Percentiles rank a stretch among this genome's conserved stretches.
phyloP scores from a whole-genome alignment of 73 alveolate genomes.

The Paramecium bursaria region DNA sequence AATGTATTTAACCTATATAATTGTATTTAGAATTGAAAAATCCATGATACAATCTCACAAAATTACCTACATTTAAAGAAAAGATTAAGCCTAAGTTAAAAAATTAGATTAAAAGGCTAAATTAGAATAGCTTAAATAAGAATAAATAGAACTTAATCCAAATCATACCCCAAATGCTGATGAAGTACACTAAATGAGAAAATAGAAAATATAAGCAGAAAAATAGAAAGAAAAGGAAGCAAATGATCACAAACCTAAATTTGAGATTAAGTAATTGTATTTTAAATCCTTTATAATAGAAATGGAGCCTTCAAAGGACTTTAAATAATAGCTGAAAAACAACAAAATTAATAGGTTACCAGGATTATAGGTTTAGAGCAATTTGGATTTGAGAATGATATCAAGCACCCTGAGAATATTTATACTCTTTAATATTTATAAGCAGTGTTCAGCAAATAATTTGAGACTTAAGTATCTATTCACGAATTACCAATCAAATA shows the following conservation, averaged over 20 bases:
- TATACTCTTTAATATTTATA: constrained; percentile 13
- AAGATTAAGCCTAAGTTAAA: no score
- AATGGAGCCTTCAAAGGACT: constrained; percentile 24
- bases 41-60: no score
- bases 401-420: constrained; percentile 13
- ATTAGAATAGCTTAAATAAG: not conserved
- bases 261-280: constrained; percentile 11
- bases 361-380: constrained; percentile 25
- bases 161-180: constrained; percentile 6
- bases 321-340: constrained; percentile 42
- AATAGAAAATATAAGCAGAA: constrained; percentile 17
- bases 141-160: constrained; percentile 35
- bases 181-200: not conserved
- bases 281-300: not conserved
- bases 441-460: not conserved
- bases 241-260: not conserved
- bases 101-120: no score
- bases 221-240: not conserved
- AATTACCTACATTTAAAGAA: no score
- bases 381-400: constrained; percentile 27
- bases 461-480: constrained; percentile 2
- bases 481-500: constrained; percentile 31
- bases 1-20: no score
- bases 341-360: constrained; percentile 35
- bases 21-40: no score